Evolutionary conservation across 2,329 filamentous ascomycete genomes (phyloP), one percentile per base, ranked within the genome.

Genomic region (Fusarium pininemorale): DNA sequence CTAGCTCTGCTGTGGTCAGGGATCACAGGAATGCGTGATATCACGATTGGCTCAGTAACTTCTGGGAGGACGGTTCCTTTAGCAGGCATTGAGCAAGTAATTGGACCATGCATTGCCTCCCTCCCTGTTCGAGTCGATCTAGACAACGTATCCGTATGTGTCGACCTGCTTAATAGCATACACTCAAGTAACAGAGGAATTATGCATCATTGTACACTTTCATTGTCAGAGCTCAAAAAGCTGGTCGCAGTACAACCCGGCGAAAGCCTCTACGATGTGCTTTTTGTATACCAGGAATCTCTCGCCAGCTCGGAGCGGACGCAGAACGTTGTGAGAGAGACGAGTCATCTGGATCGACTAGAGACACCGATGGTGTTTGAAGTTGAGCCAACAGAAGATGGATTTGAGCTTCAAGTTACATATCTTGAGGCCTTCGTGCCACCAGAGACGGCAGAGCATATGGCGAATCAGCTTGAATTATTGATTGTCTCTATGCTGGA

Each of bases 211-310:
- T 88, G 88, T 28, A 84, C 84, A 3, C 78, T 95, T 11, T 87
- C 94, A 0, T 85, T 97, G 6, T 84, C 89, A 2, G 90, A 94
- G 5, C 93, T 98, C 73, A 92, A 90, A 77, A 90, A 88, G 73
- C 81, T 87, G 3, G 88, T 87, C 7, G 88, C 87, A 0, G 69
- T 92, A 2, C 82, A 86, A 35, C 85, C 90, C 2, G 84, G 87
- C 2, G 86, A 89, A 44, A 82, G 83, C 3, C 82, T 97, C 1
- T 98, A 96, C 75, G 93, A 97, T 74, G 87, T 91, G 2, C 84
- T 98, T 1, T 92, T 97, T 76, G 91, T 95, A 1, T 98, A 95
- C 86, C 95, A 98, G 76, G 92, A 97, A 78, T 93, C 91, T 1
- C 84, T 92, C 3, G 72, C 75, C 6, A 79, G 78, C 82, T 84